Conservation (phyloP, 768 basidiomycete species). For the Xanthoconium stramineum region DNA sequence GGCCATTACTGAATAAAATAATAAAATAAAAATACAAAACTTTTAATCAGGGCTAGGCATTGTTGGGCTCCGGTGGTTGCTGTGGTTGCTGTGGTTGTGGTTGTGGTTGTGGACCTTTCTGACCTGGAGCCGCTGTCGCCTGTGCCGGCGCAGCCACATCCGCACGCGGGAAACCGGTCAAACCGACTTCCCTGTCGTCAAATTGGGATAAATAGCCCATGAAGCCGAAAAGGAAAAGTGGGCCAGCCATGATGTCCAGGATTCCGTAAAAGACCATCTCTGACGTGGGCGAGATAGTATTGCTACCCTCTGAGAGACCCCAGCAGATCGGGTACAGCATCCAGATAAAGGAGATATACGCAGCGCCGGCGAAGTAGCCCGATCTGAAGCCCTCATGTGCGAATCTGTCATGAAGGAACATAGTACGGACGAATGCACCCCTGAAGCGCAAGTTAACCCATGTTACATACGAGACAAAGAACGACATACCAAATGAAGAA, state of each 20-base stretch:
- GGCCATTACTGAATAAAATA: background rate
- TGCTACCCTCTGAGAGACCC: conserved; percentile 52
- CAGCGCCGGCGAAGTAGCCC: conserved; percentile 35
- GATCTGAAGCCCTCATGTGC: conserved; percentile 20
- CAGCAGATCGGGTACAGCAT: conserved; percentile 56
- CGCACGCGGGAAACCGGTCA: conserved; percentile 4
- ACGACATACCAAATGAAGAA: conserved; percentile 46
- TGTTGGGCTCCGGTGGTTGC: no score
- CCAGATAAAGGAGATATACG: conserved; percentile 52
- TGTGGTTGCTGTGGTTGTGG: background rate
- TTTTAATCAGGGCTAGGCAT: no score
- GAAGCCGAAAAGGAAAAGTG: conserved; percentile 36
- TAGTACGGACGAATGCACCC: conserved; percentile 29
- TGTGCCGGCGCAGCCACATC: no score
- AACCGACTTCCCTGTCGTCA: background rate
- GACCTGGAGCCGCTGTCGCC: no score
- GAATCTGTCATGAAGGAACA: conserved; percentile 13
- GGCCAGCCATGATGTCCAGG: conserved; percentile 38
- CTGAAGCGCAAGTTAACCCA: conserved; percentile 1
- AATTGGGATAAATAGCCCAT: conserved; percentile 15
- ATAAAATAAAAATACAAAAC: background rate
- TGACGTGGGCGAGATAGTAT: conserved; percentile 46
- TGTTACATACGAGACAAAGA: background rate
- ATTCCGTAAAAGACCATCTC: conserved; percentile 59
- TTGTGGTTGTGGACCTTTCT: no score